Base-by-base conservation (phyloP, 202 grass and related monocot genomes). In the Carex sylvatica region DNA sequence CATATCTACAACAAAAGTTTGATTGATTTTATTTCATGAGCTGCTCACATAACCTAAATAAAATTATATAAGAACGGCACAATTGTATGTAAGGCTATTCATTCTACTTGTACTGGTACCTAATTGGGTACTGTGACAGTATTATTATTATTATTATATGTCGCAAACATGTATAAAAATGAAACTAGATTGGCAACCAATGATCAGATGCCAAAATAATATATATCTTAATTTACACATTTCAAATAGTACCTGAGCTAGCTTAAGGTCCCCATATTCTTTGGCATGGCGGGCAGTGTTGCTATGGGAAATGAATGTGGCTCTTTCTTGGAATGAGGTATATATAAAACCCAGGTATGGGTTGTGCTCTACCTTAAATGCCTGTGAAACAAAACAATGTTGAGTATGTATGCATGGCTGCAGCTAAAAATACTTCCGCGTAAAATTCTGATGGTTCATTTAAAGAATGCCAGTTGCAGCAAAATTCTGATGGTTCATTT, bases 261-360 rank as follows among this genome's bases (percentile, higher is more conserved):
- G 88, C 47, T 42, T 65, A 7, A 59, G 26, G 71, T 90, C 86
- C 6, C 90, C 90, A 71, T 84, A 61, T 3, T 63, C 40, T 62
- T 66, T 78, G 7, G 90, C 90, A 9, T 81, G 85, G 12, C 93
- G 78, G 13, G 90, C 88, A 3, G 91, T 97, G 77, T 93, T 93
- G 68, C 87, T 87, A 46, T 96, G 91, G 0, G 93, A 93, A 55
- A 96, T 81, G 91, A 89, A 93, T 5, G 93, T 93, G 0, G 90
- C 90, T 13, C 93, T 80, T 80, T 96, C 88, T 81, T 93, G 88
- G 82, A 96, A 96, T 35, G 90, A 93, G 6, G 90, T 96, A 80
- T 93, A 96, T 46, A 91, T 86, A 85, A 88, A 96, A 12, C 88
- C 93, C 51, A 69, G 16, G 78, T 91, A 96, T 1, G 88, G 88